Evolutionary conservation across 2,329 filamentous ascomycete species (phyloP).

Genomic region (Aspergillus tubingensis): DNA sequence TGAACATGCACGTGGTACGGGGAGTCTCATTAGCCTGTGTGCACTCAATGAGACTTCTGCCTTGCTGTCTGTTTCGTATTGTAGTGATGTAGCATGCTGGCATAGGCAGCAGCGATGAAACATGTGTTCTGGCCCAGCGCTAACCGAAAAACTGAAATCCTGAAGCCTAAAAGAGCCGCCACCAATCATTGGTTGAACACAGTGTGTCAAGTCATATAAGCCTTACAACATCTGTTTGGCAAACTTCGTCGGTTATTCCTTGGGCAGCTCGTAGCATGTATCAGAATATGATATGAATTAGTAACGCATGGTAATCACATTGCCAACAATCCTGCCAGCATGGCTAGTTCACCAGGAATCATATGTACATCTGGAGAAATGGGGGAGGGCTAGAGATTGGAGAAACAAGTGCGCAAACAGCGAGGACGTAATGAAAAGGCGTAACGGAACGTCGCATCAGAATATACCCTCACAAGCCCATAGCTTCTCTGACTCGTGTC

Average conservation of each 20-base stretch:
- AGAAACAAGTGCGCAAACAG: background rate
- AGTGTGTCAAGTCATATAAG: background rate
- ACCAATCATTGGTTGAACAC: background rate
- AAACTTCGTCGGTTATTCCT: background rate
- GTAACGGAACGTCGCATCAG: background rate
- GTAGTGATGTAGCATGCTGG: background rate
- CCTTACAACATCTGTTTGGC: background rate
- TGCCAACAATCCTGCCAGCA: too few relatives aligned
- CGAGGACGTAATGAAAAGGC: background rate
- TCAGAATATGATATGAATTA: too few relatives aligned
- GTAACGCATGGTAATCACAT: too few relatives aligned
- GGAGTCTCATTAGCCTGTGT: background rate
- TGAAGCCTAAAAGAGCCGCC: background rate
- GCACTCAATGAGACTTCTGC: background rate
- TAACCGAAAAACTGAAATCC: background rate
- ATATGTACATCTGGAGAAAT: too few relatives aligned
- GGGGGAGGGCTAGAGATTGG: background rate
- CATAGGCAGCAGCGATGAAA: background rate
- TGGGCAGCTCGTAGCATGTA: background rate
- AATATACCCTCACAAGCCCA: slow-evolving; percentile 31
- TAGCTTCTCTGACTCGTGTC: slow-evolving; percentile 30
- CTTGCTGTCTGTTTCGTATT: background rate
- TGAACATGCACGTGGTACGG: background rate
- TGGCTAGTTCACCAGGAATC: too few relatives aligned
- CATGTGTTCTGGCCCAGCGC: too few relatives aligned